phyloP scores from a whole-genome alignment of 768 basidiomycete species.

The Hericium erinaceus region DNA sequence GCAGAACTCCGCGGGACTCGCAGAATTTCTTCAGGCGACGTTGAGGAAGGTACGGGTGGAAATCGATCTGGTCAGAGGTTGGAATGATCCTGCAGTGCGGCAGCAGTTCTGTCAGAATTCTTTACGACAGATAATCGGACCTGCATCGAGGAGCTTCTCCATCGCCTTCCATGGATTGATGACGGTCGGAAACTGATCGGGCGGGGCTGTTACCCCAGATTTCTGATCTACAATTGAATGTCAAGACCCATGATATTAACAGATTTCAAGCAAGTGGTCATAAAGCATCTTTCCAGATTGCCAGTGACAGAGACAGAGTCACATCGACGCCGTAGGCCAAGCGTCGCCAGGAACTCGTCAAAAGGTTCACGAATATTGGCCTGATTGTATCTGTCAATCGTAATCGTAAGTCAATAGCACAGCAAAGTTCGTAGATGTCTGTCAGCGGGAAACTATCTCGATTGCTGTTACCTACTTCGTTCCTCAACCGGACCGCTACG shows the following conservation, averaged over 20 bases:
- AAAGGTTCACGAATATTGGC: slow-evolving; percentile 21
- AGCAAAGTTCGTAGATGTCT: neutral
- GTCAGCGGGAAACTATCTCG: too few species aligned
- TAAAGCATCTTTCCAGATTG: slow-evolving; percentile 15
- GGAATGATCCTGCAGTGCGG: slow-evolving; percentile 45
- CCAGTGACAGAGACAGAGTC: slow-evolving; percentile 29
- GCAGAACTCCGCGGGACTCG: slow-evolving; percentile 45
- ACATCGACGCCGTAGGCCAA: slow-evolving; percentile 27
- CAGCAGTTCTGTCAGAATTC: slow-evolving; percentile 28
- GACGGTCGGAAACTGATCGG: slow-evolving; percentile 37
- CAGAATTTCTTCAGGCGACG: slow-evolving; percentile 46
- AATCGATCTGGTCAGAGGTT: slow-evolving; percentile 60
- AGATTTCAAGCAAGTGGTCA: neutral
- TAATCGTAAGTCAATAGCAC: too few species aligned
- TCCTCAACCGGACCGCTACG: too few species aligned
- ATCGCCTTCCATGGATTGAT: slow-evolving; percentile 27
- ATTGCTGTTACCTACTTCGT: too few species aligned
- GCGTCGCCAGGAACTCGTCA: slow-evolving; percentile 20
- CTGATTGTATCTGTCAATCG: slow-evolving; percentile 12
- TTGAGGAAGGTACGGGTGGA: slow-evolving; percentile 65
- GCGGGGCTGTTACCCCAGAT: slow-evolving; percentile 27
- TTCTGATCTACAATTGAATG: too few species aligned
- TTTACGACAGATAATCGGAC: slow-evolving; percentile 7
- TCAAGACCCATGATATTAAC: neutral
- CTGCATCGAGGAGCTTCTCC: slow-evolving; percentile 24